These are phyloP conservation scores for maize (Zea mays) DNA, from an alignment of 176 grass and related monocot species.

Conservation along the genomic window DNA sequence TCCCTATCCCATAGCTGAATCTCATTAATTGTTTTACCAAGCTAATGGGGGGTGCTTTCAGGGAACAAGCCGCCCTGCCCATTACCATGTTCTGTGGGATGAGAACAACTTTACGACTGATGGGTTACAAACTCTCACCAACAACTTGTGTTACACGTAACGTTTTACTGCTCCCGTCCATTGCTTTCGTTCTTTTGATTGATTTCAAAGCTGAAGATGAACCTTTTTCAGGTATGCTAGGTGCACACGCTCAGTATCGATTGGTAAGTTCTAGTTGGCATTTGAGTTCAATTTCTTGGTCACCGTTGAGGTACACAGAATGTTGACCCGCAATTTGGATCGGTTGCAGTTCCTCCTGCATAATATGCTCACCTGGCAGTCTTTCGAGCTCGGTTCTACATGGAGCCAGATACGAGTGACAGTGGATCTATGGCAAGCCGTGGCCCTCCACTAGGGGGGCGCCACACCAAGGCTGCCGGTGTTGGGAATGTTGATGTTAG, in stretches of 20 bases:
- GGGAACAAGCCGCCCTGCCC: no score
- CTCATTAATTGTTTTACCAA: no score
- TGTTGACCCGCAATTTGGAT: background rate
- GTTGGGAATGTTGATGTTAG: constrained; percentile 67
- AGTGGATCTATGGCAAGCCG: constrained; percentile 75
- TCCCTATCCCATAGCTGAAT: no score
- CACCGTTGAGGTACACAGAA: no score
- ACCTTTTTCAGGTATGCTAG: constrained; percentile 71
- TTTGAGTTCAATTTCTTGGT: background rate
- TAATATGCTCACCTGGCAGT: constrained; percentile 89
- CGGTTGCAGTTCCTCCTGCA: constrained; percentile 73
- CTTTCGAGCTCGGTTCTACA: constrained; percentile 80
- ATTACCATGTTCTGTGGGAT: no score
- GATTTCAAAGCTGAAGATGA: background rate
- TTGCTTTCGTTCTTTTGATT: background rate
- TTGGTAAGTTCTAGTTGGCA: constrained; percentile 45
- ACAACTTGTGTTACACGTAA: constrained; percentile 99
- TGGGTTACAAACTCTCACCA: constrained; percentile 83
- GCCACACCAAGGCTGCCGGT: constrained; percentile 43
- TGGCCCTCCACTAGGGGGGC: constrained; percentile 37
- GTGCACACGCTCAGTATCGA: constrained; percentile 85
- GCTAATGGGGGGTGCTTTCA: no score
- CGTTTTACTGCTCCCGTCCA: background rate
- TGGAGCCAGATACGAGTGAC: constrained; percentile 78
- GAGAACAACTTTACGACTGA: constrained; percentile 97